Base-by-base conservation (phyloP, 345 rosid species). In the Lagerstroemia speciosa region DNA sequence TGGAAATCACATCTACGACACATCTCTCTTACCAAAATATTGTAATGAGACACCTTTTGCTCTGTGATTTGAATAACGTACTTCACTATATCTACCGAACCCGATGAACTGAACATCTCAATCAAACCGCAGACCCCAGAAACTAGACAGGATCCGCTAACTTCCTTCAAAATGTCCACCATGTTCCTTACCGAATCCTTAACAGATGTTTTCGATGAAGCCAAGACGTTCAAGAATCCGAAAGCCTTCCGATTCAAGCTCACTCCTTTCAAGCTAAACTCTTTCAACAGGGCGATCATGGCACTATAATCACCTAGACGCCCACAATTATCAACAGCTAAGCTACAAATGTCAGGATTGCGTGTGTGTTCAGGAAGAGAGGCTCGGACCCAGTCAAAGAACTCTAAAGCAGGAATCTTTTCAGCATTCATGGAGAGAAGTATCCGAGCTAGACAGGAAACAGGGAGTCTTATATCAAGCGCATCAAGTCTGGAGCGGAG, bases 241-340 rank as follows among this genome's bases (percentile, higher is more conserved):
- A 83, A 83, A 33, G 90, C 86, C 61, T 77, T 80, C 15, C 65
- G 65, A 71, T 75, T 78, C 32, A 86, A 61, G 53, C 58, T 62
- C 60, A 82, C 61, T 2, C 69, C 55, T 2, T 67, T 43, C 27
- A 15, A 31, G 27, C 46, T 74, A 60, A 80, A 83, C 41, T 77
- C 83, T 17, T 52, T 26, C 65, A 83, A 69, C 67, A 82, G 68
- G 38, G n/a, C 1, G 40, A 29, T 29, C 78, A 83, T 78, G 8
- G 74, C 64, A 12, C 69, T 70, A 20, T 71, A 76, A 79, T 86
- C 80, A 68, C 74, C 76, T 62, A 77, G 73, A 45, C 73, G 73
- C 62, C 87, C 90, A 20, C 90, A 83, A 74, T 86, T 86, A 74
- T 78, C 78, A 71, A 86, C 48, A 50, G 78, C 72, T 62, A 86